Percentiles rank a stretch among this genome's conserved stretches.
Conservation (phyloP, 1,284 basidiomycete genomes). For the Xanthoconium separans region DNA sequence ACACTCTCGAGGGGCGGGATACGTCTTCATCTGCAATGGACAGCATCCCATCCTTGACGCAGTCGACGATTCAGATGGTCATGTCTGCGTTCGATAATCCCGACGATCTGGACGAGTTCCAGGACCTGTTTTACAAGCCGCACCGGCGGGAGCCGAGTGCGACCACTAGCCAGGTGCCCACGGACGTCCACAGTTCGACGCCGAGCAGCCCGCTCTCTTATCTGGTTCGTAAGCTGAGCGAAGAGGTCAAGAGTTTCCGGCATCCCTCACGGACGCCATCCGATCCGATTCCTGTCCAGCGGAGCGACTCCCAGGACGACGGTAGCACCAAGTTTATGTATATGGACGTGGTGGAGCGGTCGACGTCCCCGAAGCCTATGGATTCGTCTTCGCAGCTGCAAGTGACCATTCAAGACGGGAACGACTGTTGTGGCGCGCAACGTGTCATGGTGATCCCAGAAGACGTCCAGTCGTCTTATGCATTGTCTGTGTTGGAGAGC, state of each 20-base stretch:
- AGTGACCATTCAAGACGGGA: constrained; percentile 11
- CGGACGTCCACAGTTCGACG: constrained; percentile 18
- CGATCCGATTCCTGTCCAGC: constrained; percentile 5
- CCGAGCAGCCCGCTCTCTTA: constrained; percentile 56
- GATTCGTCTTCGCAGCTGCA: constrained; percentile 8
- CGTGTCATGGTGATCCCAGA: constrained; percentile 51
- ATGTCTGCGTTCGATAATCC: constrained; percentile 46
- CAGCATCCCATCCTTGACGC: constrained; percentile 40
- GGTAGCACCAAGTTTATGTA: constrained; percentile 21
- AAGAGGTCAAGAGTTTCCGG: constrained; percentile 49
- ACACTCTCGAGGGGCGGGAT: constrained; percentile 8
- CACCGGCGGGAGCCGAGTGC: not conserved
- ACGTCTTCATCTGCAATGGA: constrained; percentile 13
- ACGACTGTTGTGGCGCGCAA: constrained; percentile 25
- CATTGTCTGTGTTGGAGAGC: constrained; percentile 48
- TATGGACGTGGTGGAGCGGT: constrained; percentile 23
- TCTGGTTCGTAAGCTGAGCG: constrained; percentile 60
- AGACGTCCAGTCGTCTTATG: constrained; percentile 59
- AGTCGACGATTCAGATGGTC: constrained; percentile 41
- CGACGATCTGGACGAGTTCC: constrained; percentile 67
- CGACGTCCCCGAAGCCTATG: constrained; percentile 16
- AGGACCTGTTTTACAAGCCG: constrained; percentile 67
- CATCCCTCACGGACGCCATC: constrained; percentile 17
- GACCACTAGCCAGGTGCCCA: constrained; percentile 11
- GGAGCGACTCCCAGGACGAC: constrained; percentile 8